phyloP scores from a whole-genome alignment of 495 filamentous ascomycete species.

The Thozetella sp. region DNA sequence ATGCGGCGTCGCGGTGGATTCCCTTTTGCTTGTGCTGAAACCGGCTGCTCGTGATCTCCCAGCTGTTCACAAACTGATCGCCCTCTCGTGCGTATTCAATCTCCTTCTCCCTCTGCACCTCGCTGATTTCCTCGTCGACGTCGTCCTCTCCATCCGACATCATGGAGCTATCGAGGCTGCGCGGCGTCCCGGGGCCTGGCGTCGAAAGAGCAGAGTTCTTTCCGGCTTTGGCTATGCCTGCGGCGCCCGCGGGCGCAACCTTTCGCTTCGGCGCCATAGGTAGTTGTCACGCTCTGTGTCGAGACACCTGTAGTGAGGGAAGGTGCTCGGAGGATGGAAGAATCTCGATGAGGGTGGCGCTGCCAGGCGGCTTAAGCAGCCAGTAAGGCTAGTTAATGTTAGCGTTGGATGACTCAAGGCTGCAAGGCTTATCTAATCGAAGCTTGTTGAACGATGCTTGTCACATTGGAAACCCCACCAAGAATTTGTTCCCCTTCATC shows the following conservation, averaged over 20 bases:
- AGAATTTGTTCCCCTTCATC: background rate
- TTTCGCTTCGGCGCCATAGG: constrained; percentile 87
- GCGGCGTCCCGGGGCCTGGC: constrained; percentile 66
- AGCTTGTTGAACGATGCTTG: background rate
- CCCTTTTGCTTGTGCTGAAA: constrained; percentile 28
- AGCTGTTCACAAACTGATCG: constrained; percentile 57
- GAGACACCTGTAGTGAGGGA: too few relatives aligned
- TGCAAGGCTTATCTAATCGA: constrained; percentile 4
- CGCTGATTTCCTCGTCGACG: constrained; percentile 67
- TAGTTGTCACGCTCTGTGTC: constrained; percentile 9
- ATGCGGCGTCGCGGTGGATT: constrained; percentile 41
- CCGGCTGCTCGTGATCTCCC: constrained; percentile 47
- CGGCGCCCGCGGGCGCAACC: constrained; percentile 59
- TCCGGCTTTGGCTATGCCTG: constrained; percentile 50
- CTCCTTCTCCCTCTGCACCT: constrained; percentile 52
- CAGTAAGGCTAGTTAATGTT: too few relatives aligned
- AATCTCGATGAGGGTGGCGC: too few relatives aligned
- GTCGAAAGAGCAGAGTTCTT: constrained; percentile 67
- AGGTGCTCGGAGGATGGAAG: too few relatives aligned
- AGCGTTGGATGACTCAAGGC: too few relatives aligned
- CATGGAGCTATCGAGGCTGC: constrained; percentile 63
- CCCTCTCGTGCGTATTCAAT: constrained; percentile 62
- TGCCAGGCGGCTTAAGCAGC: too few relatives aligned
- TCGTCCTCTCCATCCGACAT: constrained; percentile 55
- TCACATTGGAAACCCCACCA: background rate